These are phyloP conservation scores for Prunus armeniaca DNA, from an alignment of 306 rosid species.

Conservation along the genomic window DNA sequence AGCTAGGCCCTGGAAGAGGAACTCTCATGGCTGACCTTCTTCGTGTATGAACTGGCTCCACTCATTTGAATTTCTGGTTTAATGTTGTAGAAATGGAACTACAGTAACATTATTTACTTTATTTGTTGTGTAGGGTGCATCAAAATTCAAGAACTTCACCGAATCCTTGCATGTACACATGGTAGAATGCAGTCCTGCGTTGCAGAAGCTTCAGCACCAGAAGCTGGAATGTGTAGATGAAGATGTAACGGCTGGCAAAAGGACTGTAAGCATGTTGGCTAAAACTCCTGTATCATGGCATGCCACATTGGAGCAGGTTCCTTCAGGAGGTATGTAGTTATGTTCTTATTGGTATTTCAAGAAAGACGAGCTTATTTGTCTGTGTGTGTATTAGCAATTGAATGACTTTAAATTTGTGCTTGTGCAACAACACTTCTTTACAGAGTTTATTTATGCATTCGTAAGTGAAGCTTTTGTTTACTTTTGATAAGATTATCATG, in stretches of 20 bases:
- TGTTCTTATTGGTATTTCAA: constrained; percentile 1
- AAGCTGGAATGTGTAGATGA: constrained; percentile 64
- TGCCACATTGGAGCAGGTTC: constrained; percentile 84
- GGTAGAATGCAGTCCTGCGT: constrained; percentile 90
- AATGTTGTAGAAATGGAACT: not conserved
- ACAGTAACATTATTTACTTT: not conserved
- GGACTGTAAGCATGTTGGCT: constrained; percentile 56
- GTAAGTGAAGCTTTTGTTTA: not conserved
- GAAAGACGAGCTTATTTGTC: not conserved
- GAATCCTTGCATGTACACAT: constrained; percentile 70
- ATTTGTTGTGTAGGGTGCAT: constrained; percentile 60
- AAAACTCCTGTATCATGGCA: constrained; percentile 90
- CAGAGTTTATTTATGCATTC: not conserved
- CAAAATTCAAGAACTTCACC: constrained; percentile 64
- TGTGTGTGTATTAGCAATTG: not conserved
- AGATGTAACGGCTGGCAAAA: constrained; percentile 41
- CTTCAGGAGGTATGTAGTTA: constrained; percentile 74
- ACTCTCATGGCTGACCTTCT: constrained; percentile 94
- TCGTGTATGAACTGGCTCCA: constrained; percentile 44
- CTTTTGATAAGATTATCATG: not conserved
- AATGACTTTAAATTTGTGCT: not conserved
- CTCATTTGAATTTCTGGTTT: constrained; percentile 6
- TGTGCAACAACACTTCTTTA: not conserved
- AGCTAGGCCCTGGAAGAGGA: constrained; percentile 97
- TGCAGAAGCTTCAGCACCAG: constrained; percentile 79